phyloP scores from a whole-genome alignment of 2,329 filamentous ascomycete genomes.

The Arachnopeziza araneosa region DNA sequence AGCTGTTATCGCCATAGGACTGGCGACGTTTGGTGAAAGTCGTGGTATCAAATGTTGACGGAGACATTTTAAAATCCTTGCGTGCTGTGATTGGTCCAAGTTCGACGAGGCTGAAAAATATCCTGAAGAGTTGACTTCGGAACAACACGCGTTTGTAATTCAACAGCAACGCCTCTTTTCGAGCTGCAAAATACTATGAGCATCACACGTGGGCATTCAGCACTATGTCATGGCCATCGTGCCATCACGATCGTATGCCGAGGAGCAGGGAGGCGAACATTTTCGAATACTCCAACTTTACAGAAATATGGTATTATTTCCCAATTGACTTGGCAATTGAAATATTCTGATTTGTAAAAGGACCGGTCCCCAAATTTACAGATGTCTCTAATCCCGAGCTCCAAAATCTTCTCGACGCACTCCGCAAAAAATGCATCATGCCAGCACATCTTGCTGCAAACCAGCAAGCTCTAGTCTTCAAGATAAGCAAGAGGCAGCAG shows the following conservation, averaged over 20 bases:
- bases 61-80: constrained; percentile 15
- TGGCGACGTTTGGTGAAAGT: constrained; percentile 2
- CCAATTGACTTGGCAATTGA: neutral
- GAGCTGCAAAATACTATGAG: constrained; percentile 15
- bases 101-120: neutral
- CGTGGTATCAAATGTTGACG: constrained; percentile 11
- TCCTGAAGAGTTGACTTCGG: neutral
- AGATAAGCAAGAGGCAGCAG: constrained; percentile 39
- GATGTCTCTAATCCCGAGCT: constrained; percentile 48
- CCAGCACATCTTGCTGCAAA: constrained; percentile 50
- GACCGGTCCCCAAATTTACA: constrained; percentile 36
- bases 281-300: constrained; percentile 24
- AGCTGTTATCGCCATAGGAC: constrained; percentile 24
- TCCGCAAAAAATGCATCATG: constrained; percentile 56
- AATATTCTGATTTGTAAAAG: constrained; percentile 8
- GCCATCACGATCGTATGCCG: constrained; percentile 9
- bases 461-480: constrained; percentile 50
- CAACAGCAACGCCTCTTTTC: neutral
- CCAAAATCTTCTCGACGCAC: constrained; percentile 43
- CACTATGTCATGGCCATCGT: constrained; percentile 17
- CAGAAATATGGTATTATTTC: constrained; percentile 21
- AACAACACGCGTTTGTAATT: neutral
- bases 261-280: constrained; percentile 15
- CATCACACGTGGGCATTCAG: constrained; percentile 9
- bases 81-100: constrained; percentile 8